Percentiles rank a stretch among this genome's conserved stretches.
Conservation (phyloP, 192 early-diverging fungal species). For the Coemansia sp. region DNA sequence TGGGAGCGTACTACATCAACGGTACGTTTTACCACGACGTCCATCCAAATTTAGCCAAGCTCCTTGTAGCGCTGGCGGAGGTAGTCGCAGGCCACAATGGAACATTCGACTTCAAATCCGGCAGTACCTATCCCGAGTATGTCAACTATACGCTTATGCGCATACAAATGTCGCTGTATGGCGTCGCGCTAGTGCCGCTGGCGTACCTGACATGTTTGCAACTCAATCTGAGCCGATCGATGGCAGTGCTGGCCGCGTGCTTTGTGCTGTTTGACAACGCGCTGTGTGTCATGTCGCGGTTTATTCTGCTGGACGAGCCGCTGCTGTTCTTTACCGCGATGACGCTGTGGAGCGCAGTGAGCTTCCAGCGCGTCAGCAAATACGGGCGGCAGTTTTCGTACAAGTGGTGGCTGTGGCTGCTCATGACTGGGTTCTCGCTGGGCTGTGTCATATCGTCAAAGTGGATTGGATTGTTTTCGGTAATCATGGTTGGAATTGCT, state of each 20-base stretch:
- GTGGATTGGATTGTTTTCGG: constrained; percentile 94
- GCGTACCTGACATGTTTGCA: constrained; percentile 68
- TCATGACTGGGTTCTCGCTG: constrained; percentile 62
- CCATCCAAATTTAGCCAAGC: constrained; percentile 89
- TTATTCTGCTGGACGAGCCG: constrained; percentile 71
- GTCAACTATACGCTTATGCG: constrained; percentile 70
- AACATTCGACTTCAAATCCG: constrained; percentile 61
- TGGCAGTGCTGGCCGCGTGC: constrained; percentile 54
- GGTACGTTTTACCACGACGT: constrained; percentile 95
- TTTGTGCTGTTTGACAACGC: constrained; percentile 68
- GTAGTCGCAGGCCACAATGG: constrained; percentile 63
- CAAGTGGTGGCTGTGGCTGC: constrained; percentile 67
- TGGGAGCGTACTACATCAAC: constrained; percentile 88
- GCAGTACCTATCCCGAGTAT: constrained; percentile 58
- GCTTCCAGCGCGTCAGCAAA: constrained; percentile 50
- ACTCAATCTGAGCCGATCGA: constrained; percentile 54
- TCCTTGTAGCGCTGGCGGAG: constrained; percentile 64
- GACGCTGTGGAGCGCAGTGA: constrained; percentile 55
- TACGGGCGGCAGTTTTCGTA: constrained; percentile 51
- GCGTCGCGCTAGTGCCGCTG: constrained; percentile 63
- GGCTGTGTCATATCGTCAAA: constrained; percentile 70
- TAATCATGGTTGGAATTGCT: constrained; percentile 84
- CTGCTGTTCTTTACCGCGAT: constrained; percentile 66
- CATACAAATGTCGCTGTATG: constrained; percentile 60
- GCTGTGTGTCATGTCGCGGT: constrained; percentile 60